Conservation (phyloP, 2,329 filamentous ascomycete genomes). For the Ascochyta viciae-villosae region DNA sequence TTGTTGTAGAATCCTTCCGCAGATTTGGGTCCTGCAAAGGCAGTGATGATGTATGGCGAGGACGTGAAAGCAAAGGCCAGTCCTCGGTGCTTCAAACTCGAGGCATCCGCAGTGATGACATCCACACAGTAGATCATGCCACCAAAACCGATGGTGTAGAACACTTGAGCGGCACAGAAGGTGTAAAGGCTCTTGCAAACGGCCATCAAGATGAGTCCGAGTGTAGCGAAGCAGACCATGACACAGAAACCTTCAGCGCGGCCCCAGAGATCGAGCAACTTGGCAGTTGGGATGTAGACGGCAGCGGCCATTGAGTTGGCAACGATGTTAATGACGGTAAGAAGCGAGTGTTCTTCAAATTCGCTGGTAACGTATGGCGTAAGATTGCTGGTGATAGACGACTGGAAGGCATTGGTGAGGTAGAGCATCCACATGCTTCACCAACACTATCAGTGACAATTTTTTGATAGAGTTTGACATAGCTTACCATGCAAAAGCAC, state of each 20-base stretch:
- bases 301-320: conserved; percentile 41
- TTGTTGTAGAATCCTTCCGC: conserved; percentile 54
- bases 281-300: conserved; percentile 48
- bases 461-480: too few species aligned
- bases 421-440: conserved; percentile 44
- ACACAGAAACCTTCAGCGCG: conserved; percentile 46
- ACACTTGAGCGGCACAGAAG: conserved; percentile 33
- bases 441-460: background rate
- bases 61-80: conserved; percentile 62
- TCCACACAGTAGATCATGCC: conserved; percentile 66
- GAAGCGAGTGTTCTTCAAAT: conserved; percentile 36
- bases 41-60: conserved; percentile 29
- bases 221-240: conserved; percentile 39
- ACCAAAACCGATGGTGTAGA: conserved; percentile 64
- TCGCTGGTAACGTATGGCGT: conserved; percentile 42
- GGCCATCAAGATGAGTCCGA: conserved; percentile 69
- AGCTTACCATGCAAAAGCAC: conserved; percentile 46
- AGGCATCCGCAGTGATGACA: conserved; percentile 68
- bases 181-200: conserved; percentile 60
- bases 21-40: conserved; percentile 25
- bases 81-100: conserved; percentile 63
- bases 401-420: conserved; percentile 53
- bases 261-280: conserved; percentile 50
- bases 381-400: conserved; percentile 46
- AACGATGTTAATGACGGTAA: conserved; percentile 36